These are phyloP conservation scores for Kwoniella heveanensis DNA, from an alignment of 768 basidiomycete species.

Conservation along the genomic window DNA sequence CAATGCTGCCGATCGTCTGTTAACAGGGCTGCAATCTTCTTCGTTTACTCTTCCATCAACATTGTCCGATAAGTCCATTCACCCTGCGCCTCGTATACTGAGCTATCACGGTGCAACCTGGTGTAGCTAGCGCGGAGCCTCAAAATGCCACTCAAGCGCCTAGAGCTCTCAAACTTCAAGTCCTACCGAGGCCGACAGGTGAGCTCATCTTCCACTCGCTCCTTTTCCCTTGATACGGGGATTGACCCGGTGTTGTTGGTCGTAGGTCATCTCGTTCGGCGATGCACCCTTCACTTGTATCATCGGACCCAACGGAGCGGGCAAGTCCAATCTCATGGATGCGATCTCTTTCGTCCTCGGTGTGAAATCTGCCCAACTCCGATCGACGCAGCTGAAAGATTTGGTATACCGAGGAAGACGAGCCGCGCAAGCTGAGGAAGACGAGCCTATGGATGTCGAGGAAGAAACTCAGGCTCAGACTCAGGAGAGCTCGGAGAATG, in stretches of 20 bases:
- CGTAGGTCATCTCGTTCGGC: constrained; percentile 60
- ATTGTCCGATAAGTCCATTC: too few relatives aligned
- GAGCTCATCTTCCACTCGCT: constrained; percentile 19
- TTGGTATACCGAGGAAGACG: constrained; percentile 87
- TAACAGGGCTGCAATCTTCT: neutral
- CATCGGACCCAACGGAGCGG: constrained; percentile 98
- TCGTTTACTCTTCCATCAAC: neutral
- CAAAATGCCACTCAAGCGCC: constrained; percentile 53
- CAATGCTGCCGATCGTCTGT: neutral
- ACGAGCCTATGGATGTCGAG: constrained; percentile 49
- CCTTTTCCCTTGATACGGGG: constrained; percentile 51
- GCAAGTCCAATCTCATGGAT: constrained; percentile 99
- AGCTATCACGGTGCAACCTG: too few relatives aligned
- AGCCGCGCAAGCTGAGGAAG: constrained; percentile 44
- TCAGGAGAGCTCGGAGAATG: constrained; percentile 65
- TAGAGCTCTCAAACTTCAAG: constrained; percentile 96
- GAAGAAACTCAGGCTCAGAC: constrained; percentile 59
- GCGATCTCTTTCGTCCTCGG: constrained; percentile 99
- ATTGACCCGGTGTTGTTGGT: neutral
- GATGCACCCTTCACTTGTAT: constrained; percentile 78
- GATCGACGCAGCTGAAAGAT: constrained; percentile 91
- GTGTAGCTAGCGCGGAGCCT: neutral
- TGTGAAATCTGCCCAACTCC: constrained; percentile 86
- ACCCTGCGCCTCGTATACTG: too few relatives aligned
- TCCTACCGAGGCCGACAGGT: constrained; percentile 70